Evolutionary conservation across 257 asterid genomes (phyloP).

Genomic region (Solanum neorickii): DNA sequence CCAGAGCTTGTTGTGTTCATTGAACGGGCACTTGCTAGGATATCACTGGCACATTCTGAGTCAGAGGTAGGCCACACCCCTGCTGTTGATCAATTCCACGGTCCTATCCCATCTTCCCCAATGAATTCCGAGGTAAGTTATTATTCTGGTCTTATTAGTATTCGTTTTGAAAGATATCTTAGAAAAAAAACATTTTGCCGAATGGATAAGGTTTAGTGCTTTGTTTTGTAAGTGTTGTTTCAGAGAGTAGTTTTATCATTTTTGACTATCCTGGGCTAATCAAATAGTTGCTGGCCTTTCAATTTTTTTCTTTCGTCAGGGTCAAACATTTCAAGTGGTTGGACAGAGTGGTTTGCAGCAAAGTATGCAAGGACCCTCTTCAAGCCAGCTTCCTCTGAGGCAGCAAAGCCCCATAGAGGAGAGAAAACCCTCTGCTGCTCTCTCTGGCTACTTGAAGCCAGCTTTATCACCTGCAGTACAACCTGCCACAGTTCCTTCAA

Average conservation of each 20-base stretch:
- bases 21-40: constrained; percentile 61
- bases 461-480: constrained; percentile 42
- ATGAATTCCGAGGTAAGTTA: constrained; percentile 44
- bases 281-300: background rate
- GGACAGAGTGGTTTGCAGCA: constrained; percentile 47
- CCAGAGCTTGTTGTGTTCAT: constrained; percentile 56
- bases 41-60: constrained; percentile 62
- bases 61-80: constrained; percentile 41
- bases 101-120: constrained; percentile 34
- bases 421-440: constrained; percentile 38
- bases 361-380: constrained; percentile 42
- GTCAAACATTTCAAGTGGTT: constrained; percentile 32
- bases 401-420: constrained; percentile 51
- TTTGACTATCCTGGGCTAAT: background rate
- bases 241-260: background rate
- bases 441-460: constrained; percentile 51
- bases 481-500: constrained; percentile 26
- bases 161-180: background rate
- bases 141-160: background rate
- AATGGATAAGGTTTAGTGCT: background rate
- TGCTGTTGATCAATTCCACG: constrained; percentile 43
- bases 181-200: background rate
- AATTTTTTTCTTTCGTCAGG: background rate
- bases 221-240: background rate
- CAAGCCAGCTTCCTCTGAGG: constrained; percentile 50